phyloP scores from a whole-genome alignment of 108 stramenopile species.

The Fragilaria crotonensis region DNA sequence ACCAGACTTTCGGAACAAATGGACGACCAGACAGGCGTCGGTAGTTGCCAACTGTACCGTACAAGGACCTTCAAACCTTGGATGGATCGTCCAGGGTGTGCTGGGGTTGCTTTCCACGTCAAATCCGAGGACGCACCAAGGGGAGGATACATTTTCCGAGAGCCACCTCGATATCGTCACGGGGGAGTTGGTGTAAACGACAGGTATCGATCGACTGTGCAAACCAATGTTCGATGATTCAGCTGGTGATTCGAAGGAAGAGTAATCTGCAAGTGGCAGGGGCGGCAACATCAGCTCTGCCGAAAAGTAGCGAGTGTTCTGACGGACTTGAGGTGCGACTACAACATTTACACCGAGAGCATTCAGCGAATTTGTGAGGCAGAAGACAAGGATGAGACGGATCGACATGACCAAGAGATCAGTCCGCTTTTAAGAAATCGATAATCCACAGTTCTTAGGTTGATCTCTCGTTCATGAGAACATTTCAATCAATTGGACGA shows the following conservation, averaged over 20 bases:
- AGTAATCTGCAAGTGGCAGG: neutral
- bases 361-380: too few relatives aligned
- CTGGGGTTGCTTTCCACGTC: slow-evolving; percentile 28
- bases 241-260: neutral
- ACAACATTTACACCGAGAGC: too few relatives aligned
- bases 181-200: slow-evolving; percentile 52
- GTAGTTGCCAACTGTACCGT: slow-evolving; percentile 58
- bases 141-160: slow-evolving; percentile 21
- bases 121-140: slow-evolving; percentile 19
- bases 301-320: slow-evolving; percentile 11
- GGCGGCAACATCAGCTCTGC: slow-evolving; percentile 10
- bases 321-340: neutral
- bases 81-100: slow-evolving; percentile 20
- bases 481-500: too few relatives aligned
- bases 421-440: too few relatives aligned
- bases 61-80: slow-evolving; percentile 37
- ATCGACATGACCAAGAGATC: too few relatives aligned
- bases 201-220: slow-evolving; percentile 16
- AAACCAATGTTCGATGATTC: neutral
- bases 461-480: too few relatives aligned
- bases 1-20: slow-evolving; percentile 27
- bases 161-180: slow-evolving; percentile 42
- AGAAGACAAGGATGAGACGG: too few relatives aligned
- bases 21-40: slow-evolving; percentile 46
- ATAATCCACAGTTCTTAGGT: too few relatives aligned